phyloP scores from a whole-genome alignment of 805 yeast species.

The Schizosaccharomyces octosporus region DNA sequence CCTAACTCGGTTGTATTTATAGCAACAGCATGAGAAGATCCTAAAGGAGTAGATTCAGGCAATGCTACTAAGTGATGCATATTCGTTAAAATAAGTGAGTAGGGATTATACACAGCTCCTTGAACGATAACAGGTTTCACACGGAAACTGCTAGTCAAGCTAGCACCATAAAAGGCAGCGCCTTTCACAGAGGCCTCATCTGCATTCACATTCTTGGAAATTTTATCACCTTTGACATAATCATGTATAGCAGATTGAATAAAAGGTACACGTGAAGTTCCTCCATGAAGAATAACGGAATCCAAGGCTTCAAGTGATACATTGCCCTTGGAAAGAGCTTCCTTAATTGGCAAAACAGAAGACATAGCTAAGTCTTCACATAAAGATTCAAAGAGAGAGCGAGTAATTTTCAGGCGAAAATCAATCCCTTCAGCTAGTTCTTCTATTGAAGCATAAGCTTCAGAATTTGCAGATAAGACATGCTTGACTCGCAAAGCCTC shows the following conservation, averaged over 20 bases:
- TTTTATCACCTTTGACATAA: slow-evolving; percentile 26
- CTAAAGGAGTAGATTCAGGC: slow-evolving; percentile 23
- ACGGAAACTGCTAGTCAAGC: slow-evolving; percentile 41
- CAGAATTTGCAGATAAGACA: slow-evolving; percentile 68
- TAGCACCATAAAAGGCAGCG: slow-evolving; percentile 60
- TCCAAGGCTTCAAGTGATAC: slow-evolving; percentile 18
- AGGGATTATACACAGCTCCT: slow-evolving; percentile 9
- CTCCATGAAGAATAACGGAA: slow-evolving; percentile 69
- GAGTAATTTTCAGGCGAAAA: slow-evolving; percentile 36
- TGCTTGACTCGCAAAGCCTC: slow-evolving; percentile 75
- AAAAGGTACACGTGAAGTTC: slow-evolving; percentile 73
- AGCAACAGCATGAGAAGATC: slow-evolving; percentile 8
- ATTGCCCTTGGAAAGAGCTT: slow-evolving; percentile 20
- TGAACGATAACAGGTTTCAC: slow-evolving; percentile 34
- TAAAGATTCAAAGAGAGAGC: slow-evolving; percentile 58
- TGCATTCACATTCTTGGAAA: slow-evolving; percentile 73
- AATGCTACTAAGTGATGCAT: slow-evolving; percentile 15
- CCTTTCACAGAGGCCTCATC: slow-evolving; percentile 90
- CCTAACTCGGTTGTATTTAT: slow-evolving; percentile 2
- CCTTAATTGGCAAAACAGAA: slow-evolving; percentile 24
- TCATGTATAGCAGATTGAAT: slow-evolving; percentile 30
- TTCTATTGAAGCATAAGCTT: slow-evolving; percentile 56
- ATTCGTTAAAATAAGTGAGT: slow-evolving; percentile 11
- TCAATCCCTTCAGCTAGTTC: slow-evolving; percentile 50
- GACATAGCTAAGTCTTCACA: slow-evolving; percentile 21